These are phyloP conservation scores for Apiotrichum laibachii DNA, from an alignment of 1,284 basidiomycete genomes.

Conservation along the genomic window DNA sequence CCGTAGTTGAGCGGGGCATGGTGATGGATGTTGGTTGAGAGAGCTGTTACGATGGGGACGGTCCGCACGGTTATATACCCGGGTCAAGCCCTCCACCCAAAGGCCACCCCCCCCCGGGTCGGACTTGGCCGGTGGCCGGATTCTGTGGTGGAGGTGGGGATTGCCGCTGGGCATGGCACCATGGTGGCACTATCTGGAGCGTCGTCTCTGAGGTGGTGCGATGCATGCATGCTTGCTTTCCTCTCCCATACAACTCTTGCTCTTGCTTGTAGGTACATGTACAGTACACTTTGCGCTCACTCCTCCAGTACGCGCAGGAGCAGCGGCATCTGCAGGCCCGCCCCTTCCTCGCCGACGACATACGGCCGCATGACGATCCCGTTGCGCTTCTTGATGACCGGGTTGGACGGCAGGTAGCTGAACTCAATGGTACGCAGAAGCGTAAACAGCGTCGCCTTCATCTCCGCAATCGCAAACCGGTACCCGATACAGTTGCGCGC, in stretches of 20 bases:
- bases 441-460: conserved; percentile 61
- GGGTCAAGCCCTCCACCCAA: too few species aligned
- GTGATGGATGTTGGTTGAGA: too few species aligned
- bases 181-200: too few species aligned
- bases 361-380: conserved; percentile 46
- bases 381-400: conserved; percentile 28
- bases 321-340: conserved; percentile 48
- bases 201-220: too few species aligned
- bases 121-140: too few species aligned
- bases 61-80: too few species aligned
- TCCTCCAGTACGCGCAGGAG: conserved; percentile 21
- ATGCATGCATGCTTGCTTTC: not conserved
- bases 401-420: conserved; percentile 51
- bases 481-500: conserved; percentile 69
- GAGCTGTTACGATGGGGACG: too few species aligned
- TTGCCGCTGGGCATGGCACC: too few species aligned
- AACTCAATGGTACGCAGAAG: conserved; percentile 61
- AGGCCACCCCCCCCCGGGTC: too few species aligned
- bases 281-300: not conserved
- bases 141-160: too few species aligned
- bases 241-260: not conserved
- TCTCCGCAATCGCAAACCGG: conserved; percentile 66
- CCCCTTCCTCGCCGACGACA: conserved; percentile 41
- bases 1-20: not conserved
- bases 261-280: not conserved